Evolutionary conservation across 164 flowering plant species (phyloP).

Genomic region (Vitis labrusca): DNA sequence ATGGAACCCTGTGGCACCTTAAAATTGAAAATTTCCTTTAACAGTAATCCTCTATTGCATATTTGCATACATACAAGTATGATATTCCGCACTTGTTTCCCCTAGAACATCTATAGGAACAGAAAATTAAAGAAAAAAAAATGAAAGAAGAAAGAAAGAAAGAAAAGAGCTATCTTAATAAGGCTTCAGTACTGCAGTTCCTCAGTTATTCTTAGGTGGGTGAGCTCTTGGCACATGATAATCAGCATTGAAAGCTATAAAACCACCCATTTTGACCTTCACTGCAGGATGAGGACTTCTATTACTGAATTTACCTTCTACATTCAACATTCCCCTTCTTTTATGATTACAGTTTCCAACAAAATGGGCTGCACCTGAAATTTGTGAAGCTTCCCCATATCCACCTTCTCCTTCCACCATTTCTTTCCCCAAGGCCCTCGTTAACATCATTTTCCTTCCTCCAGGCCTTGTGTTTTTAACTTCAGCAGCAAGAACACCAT

Average conservation of each 20-base stretch:
- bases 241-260: slow-evolving; percentile 50
- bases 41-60: slow-evolving; percentile 10
- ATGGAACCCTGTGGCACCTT: background rate
- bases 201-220: slow-evolving; percentile 64
- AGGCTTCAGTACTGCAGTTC: slow-evolving; percentile 19
- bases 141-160: slow-evolving; percentile 7
- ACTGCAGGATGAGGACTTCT: slow-evolving; percentile 10
- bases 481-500: slow-evolving; percentile 10
- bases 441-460: slow-evolving; percentile 40
- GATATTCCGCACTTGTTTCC: slow-evolving; percentile 17
- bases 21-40: slow-evolving; percentile 13
- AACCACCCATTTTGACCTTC: slow-evolving; percentile 27
- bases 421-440: slow-evolving; percentile 16
- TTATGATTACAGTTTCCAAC: slow-evolving; percentile 4
- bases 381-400: slow-evolving; percentile 6
- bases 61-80: slow-evolving; percentile 39
- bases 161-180: slow-evolving; percentile 4
- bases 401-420: slow-evolving; percentile 9
- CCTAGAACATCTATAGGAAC: slow-evolving; percentile 14
- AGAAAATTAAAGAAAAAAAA: background rate
- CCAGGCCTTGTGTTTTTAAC: slow-evolving; percentile 12
- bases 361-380: slow-evolving; percentile 21
- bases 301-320: slow-evolving; percentile 28
- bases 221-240: slow-evolving; percentile 52
- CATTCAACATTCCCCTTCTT: slow-evolving; percentile 11